phyloP scores from a whole-genome alignment of 2,329 filamentous ascomycete genomes.

The Cordyceps farinosa region DNA sequence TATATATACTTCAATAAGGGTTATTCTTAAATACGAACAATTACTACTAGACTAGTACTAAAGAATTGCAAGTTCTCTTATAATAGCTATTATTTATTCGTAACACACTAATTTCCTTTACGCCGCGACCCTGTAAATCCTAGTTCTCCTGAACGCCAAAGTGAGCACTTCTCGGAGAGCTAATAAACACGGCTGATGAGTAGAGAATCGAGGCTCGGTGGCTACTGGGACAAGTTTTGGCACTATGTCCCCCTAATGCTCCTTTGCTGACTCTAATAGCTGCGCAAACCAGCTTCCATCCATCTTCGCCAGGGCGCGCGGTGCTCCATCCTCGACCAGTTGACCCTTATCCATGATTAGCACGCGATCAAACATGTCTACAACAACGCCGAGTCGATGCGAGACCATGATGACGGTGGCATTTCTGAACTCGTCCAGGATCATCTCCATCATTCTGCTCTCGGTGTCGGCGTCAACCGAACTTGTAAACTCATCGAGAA shows the following conservation, averaged over 20 bases:
- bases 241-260: background rate
- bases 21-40: too few species aligned
- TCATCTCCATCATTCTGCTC: constrained; percentile 39
- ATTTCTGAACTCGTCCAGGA: constrained; percentile 35
- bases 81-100: too few species aligned
- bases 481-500: constrained; percentile 43
- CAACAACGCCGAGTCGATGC: constrained; percentile 47
- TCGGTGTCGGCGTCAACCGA: constrained; percentile 42
- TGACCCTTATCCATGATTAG: constrained; percentile 47
- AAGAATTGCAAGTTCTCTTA: too few species aligned
- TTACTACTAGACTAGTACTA: too few species aligned
- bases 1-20: too few species aligned
- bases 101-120: too few species aligned
- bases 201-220: background rate
- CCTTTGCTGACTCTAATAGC: constrained; percentile 17
- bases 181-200: too few species aligned
- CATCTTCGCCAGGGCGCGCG: constrained; percentile 24
- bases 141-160: too few species aligned
- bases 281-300: constrained; percentile 30
- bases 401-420: constrained; percentile 54
- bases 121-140: too few species aligned
- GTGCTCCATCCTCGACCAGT: constrained; percentile 39
- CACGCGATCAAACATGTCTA: constrained; percentile 48
- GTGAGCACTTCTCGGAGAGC: too few species aligned
- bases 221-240: background rate